A percentile compares a stretch with the other conserved stretches of the same genome.
These are phyloP conservation scores for Collybia mongolica DNA, from an alignment of 768 basidiomycete genomes.

Conservation along the genomic window DNA sequence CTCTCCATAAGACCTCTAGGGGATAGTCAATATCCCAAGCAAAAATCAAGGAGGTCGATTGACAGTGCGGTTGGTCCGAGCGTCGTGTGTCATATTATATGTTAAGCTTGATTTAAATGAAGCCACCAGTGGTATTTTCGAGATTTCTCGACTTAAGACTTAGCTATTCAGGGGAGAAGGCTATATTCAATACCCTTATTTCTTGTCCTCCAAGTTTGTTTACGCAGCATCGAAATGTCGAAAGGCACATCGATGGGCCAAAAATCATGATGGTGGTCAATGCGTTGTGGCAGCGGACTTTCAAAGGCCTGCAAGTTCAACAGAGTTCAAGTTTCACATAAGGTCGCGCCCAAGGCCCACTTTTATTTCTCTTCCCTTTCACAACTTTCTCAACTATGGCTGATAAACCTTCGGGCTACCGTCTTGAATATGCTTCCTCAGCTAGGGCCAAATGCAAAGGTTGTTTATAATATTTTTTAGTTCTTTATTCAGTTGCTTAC, in stretches of 20 bases:
- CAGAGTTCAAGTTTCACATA: conserved; percentile 24
- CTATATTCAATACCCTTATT: background rate
- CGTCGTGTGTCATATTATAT: too few relatives aligned
- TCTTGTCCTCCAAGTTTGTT: background rate
- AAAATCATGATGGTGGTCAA: conserved; percentile 33
- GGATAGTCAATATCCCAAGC: too few relatives aligned
- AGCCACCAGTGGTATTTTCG: too few relatives aligned
- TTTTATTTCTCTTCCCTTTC: conserved; percentile 17
- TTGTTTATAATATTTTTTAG: conserved; percentile 23
- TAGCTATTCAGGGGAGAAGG: background rate
- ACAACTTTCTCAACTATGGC: conserved; percentile 30
- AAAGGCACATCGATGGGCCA: background rate
- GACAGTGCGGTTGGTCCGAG: too few relatives aligned
- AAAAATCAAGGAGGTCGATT: too few relatives aligned
- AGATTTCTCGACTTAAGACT: too few relatives aligned
- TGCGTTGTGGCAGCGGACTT: conserved; percentile 46
- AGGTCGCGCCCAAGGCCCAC: conserved; percentile 29
- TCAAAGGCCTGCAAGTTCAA: conserved; percentile 31
- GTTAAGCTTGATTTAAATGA: too few relatives aligned
- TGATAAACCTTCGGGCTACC: conserved; percentile 64
- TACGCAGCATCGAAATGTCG: background rate
- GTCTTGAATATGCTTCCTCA: conserved; percentile 73
- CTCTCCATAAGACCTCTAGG: too few relatives aligned
- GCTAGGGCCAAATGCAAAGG: conserved; percentile 80
- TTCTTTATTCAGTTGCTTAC: conserved; percentile 6